Conservation (phyloP, 257 asterid genomes). For the Handroanthus guayacan region DNA sequence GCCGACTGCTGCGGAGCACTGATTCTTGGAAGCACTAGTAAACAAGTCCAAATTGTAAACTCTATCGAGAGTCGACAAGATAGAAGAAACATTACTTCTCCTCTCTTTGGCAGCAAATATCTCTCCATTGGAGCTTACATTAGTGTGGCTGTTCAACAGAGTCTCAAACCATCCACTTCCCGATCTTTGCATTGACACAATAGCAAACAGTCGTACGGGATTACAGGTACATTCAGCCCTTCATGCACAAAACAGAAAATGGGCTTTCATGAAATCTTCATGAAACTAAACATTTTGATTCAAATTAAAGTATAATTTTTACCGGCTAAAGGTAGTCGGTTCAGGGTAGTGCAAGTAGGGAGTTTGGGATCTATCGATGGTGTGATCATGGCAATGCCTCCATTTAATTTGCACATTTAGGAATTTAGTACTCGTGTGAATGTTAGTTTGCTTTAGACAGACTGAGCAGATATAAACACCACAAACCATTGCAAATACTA, state of each 20-base stretch:
- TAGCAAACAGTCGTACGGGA: conserved; percentile 80
- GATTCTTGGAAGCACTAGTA: conserved; percentile 90
- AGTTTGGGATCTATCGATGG: conserved; percentile 56
- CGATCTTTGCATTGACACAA: conserved; percentile 92
- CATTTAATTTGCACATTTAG: conserved; percentile 43
- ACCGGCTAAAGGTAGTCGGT: conserved; percentile 82
- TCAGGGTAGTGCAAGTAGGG: conserved; percentile 80
- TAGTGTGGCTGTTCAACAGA: conserved; percentile 78
- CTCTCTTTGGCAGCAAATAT: conserved; percentile 75
- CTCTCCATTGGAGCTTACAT: conserved; percentile 94
- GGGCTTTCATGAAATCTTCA: neutral
- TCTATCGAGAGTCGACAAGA: conserved; percentile 62
- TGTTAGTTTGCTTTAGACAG: conserved; percentile 68
- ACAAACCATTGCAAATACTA: conserved; percentile 71
- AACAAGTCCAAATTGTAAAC: conserved; percentile 84
- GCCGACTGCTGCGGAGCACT: conserved; percentile 93
- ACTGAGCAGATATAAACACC: conserved; percentile 78
- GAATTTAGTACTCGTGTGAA: conserved; percentile 42
- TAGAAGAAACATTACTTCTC: conserved; percentile 70
- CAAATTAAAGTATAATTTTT: neutral
- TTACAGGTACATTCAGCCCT: conserved; percentile 89
- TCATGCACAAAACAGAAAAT: conserved; percentile 9
- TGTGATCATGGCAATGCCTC: conserved; percentile 44
- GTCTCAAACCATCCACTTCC: conserved; percentile 99
- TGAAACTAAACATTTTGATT: neutral